phyloP scores from a whole-genome alignment of 495 filamentous ascomycete species.

The Penicillium angulare region DNA sequence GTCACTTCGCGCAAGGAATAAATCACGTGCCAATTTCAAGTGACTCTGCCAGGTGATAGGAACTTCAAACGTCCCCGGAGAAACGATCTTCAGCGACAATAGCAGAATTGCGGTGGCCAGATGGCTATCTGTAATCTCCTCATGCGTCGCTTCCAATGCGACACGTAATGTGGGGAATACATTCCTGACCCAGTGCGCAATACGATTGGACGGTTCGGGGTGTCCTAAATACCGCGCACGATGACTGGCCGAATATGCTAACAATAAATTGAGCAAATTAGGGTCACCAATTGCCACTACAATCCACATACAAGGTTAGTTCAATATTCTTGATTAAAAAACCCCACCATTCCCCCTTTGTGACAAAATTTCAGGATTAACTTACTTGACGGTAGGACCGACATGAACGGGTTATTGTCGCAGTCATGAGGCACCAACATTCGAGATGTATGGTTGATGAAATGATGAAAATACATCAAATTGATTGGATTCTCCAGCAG shows the following conservation, averaged over 20 bases:
- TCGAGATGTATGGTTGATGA: slow-evolving; percentile 73
- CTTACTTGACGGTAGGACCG: slow-evolving; percentile 67
- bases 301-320: slow-evolving; percentile 10
- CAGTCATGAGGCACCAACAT: slow-evolving; percentile 77
- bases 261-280: slow-evolving; percentile 71
- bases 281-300: slow-evolving; percentile 65
- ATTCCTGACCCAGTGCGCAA: slow-evolving; percentile 74
- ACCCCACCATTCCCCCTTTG: not conserved
- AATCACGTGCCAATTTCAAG: slow-evolving; percentile 69
- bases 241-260: slow-evolving; percentile 82
- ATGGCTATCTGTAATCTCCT: slow-evolving; percentile 70
- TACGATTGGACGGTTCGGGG: slow-evolving; percentile 72
- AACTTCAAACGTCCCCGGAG: slow-evolving; percentile 74
- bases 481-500: slow-evolving; percentile 77
- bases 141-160: slow-evolving; percentile 54
- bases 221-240: slow-evolving; percentile 74
- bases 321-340: not conserved
- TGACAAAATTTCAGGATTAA: slow-evolving; percentile 6
- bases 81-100: slow-evolving; percentile 81
- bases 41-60: slow-evolving; percentile 75
- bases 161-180: slow-evolving; percentile 72
- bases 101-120: slow-evolving; percentile 86
- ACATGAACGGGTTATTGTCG: slow-evolving; percentile 69
- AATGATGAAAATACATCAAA: slow-evolving; percentile 74
- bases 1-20: slow-evolving; percentile 65